Evolutionary conservation across 805 yeast genomes (phyloP), one percentile per base, ranked within the genome.

Genomic region (Schwanniomyces occidentalis): DNA sequence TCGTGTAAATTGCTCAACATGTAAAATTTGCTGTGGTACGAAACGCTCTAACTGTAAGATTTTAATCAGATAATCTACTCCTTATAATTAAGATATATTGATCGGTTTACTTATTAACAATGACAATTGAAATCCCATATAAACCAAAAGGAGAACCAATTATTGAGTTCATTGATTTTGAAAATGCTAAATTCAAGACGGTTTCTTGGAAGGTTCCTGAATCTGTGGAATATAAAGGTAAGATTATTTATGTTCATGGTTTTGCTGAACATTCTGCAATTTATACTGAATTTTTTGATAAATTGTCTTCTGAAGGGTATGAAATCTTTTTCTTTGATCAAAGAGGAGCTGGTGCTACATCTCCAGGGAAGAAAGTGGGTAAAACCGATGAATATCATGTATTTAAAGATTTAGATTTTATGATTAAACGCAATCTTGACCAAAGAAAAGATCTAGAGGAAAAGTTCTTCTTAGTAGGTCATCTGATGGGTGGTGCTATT

Each of bases 401-500:
- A 2, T 78, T 75, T 49, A 64, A 70, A 16, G 90, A 81, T 51
- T 62, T 85, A 46, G 79, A 82, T 36, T 73, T 65, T 48, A 73
- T 85, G 54, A 56, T 81, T 35, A 62, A 73, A 37, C 51, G 51
- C 29, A 71, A 71, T 33, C 47, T 71, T 15, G 66, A 69, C 13
- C 63, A 64, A 18, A 41, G 58, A 24, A 34, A 35, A 8, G 56
- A 54, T 5, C 53, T 52, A 23, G 27, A 37, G 3, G 67, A 64
- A 30, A 73, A 73, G 41, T 46, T 83, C 20, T 71, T 65, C 46
- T 49, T 85, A 29, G 63, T 74, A 49, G 89, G 91, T 1, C 87
- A 80, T 45, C 83, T 89, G 7, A 83, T 85, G 90, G 95, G 95
- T 32, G 91, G 91, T 14, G 90, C 83, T 0, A 77, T 85, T 32